These are phyloP conservation scores for Boletus coccyginus DNA, from an alignment of 768 basidiomycete species.

Conservation along the genomic window DNA sequence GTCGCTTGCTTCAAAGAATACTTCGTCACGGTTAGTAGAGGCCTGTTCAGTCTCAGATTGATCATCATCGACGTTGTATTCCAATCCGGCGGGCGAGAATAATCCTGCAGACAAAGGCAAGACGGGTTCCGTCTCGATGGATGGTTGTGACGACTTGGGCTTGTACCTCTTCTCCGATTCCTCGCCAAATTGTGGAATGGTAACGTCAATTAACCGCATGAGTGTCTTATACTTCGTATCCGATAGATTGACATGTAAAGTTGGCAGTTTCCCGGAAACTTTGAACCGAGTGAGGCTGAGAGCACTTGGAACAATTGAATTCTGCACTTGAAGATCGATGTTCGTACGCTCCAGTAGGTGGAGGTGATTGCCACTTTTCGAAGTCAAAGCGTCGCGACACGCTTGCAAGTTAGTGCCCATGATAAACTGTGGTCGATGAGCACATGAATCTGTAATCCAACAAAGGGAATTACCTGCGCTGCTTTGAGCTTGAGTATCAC, in stretches of 20 bases:
- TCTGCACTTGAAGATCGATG: conserved; percentile 85
- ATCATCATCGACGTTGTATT: conserved; percentile 69
- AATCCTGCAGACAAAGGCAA: conserved; percentile 56
- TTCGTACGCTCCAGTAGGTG: conserved; percentile 92
- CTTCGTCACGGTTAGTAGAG: conserved; percentile 45
- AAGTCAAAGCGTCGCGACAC: conserved; percentile 76
- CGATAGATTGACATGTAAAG: conserved; percentile 85
- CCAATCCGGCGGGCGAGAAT: conserved; percentile 51
- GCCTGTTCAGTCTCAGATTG: conserved; percentile 43
- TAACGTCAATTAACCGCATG: conserved; percentile 89
- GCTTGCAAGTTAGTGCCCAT: conserved; percentile 80
- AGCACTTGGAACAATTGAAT: conserved; percentile 85
- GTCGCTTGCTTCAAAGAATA: conserved; percentile 74
- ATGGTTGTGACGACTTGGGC: conserved; percentile 20
- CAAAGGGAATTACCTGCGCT: conserved; percentile 67
- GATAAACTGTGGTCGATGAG: conserved; percentile 60
- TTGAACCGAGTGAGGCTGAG: conserved; percentile 86
- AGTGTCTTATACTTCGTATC: conserved; percentile 88
- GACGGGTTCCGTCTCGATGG: conserved; percentile 24
- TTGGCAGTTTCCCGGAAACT: conserved; percentile 83
- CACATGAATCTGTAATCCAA: not conserved
- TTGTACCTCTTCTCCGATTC: conserved; percentile 28
- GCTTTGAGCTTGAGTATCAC: conserved; percentile 77
- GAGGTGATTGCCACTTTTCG: conserved; percentile 53
- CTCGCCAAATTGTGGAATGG: conserved; percentile 78